phyloP scores from a whole-genome alignment of 2,329 filamentous ascomycete species.

The Pseudocercospora fijiensis region DNA sequence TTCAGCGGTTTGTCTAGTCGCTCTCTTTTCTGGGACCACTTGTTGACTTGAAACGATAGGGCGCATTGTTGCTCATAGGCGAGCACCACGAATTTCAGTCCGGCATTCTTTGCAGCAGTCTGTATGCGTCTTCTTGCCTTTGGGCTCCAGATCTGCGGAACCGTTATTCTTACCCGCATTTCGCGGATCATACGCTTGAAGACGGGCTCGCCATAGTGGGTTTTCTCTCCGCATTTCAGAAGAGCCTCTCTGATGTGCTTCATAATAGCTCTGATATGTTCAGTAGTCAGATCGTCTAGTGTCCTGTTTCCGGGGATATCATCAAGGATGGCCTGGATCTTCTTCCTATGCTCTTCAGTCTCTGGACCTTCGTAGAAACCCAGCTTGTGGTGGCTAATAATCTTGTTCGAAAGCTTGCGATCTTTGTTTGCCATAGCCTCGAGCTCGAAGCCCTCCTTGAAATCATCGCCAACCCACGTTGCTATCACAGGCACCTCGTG shows the following conservation, averaged over 20 bases:
- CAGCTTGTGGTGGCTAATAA: not conserved
- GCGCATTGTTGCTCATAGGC: not conserved
- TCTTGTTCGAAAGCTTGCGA: not conserved
- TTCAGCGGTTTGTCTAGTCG: not conserved
- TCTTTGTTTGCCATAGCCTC: not conserved
- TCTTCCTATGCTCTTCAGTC: not conserved
- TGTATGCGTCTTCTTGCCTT: not conserved
- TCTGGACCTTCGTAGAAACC: not conserved
- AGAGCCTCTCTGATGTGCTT: not conserved
- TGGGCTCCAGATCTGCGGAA: not conserved
- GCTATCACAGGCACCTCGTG: not conserved
- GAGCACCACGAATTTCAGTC: not conserved
- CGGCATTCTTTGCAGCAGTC: not conserved
- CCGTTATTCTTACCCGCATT: not conserved
- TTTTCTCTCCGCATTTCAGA: not conserved
- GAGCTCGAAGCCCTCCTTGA: not conserved
- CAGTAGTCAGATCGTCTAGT: not conserved
- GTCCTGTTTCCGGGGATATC: not conserved
- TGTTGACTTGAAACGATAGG: not conserved
- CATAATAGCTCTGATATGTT: not conserved
- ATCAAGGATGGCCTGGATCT: not conserved
- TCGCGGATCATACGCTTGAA: not conserved
- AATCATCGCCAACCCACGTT: not conserved
- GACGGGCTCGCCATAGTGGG: not conserved
- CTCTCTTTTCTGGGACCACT: not conserved